phyloP scores from a whole-genome alignment of 176 grass and related monocot genomes.

The Paspalum notatum region DNA sequence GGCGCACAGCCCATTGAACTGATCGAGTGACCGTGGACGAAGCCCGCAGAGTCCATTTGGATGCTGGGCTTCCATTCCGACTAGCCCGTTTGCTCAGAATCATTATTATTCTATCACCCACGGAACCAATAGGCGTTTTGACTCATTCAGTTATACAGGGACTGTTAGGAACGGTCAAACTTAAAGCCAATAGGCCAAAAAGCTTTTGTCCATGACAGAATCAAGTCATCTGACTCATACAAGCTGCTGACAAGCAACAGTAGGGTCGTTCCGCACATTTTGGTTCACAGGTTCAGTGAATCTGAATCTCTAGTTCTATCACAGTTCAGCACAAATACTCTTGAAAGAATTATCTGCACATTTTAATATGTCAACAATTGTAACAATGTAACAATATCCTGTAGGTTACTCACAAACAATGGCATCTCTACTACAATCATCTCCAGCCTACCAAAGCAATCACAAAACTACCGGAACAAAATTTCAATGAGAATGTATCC shows the following conservation, averaged over 20 bases:
- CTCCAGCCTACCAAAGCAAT: conserved; percentile 49
- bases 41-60: background rate
- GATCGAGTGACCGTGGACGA: background rate
- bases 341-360: conserved; percentile 78
- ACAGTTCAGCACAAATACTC: background rate
- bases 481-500: conserved; percentile 47
- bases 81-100: background rate
- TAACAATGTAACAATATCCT: conserved; percentile 72
- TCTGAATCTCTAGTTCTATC: background rate
- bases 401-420: conserved; percentile 62
- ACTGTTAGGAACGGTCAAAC: background rate
- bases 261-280: background rate
- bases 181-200: background rate
- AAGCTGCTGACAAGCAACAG: background rate
- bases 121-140: too few relatives aligned
- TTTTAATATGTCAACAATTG: conserved; percentile 54
- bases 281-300: background rate
- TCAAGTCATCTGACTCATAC: background rate
- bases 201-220: background rate
- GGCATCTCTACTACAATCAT: conserved; percentile 62
- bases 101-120: too few relatives aligned
- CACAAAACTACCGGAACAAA: conserved; percentile 63
- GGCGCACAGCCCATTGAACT: background rate
- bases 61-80: background rate
- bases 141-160: too few relatives aligned